Conservation (phyloP, 495 filamentous ascomycete genomes). For the Penicillium longicatenatum region DNA sequence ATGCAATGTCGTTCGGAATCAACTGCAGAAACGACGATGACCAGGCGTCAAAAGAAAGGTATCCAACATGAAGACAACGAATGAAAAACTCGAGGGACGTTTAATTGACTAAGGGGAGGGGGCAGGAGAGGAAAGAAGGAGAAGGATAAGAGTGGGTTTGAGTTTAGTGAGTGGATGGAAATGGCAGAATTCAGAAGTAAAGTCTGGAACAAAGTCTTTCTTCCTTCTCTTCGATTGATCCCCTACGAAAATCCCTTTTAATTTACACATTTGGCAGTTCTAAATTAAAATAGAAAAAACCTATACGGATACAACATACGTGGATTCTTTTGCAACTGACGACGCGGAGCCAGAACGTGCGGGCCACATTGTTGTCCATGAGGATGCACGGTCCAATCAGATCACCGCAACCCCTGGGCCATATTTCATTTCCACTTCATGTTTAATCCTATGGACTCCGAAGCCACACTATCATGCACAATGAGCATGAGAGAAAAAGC, state of each 20-base stretch:
- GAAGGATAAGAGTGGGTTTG: neutral
- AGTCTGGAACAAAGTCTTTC: neutral
- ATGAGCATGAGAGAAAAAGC: too few species aligned
- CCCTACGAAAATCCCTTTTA: too few species aligned
- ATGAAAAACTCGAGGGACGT: conserved; percentile 3
- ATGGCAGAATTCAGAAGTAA: neutral
- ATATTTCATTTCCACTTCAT: neutral
- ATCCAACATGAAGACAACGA: neutral
- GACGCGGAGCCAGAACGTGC: conserved; percentile 18
- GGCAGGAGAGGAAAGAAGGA: conserved; percentile 6
- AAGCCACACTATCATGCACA: too few species aligned
- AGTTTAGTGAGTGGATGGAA: conserved; percentile 4
- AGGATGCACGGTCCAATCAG: conserved; percentile 19
- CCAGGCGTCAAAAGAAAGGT: conserved; percentile 2
- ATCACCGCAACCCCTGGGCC: conserved; percentile 10
- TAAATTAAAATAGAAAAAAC: neutral
- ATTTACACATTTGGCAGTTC: neutral
- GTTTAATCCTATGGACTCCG: neutral
- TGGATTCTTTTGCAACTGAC: conserved; percentile 11
- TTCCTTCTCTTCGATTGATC: neutral
- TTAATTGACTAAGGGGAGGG: conserved; percentile 7
- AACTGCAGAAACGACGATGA: neutral
- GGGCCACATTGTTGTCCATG: conserved; percentile 13
- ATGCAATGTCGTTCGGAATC: conserved; percentile 2
- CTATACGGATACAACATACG: conserved; percentile 2